phyloP scores from a whole-genome alignment of 306 rosid species.

The Macrotyloma uniflorum region DNA sequence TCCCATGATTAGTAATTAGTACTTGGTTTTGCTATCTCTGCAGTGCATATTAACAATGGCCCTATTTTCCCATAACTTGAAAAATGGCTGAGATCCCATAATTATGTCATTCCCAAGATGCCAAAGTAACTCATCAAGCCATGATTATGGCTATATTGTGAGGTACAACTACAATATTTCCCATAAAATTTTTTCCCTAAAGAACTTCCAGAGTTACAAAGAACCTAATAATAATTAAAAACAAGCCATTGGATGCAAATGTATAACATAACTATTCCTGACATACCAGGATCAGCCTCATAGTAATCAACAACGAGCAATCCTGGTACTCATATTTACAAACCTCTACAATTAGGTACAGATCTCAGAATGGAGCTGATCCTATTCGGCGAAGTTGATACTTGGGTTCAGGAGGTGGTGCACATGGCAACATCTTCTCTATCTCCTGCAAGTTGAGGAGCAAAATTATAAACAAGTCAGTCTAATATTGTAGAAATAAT shows the following conservation, averaged over 20 bases:
- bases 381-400: conserved; percentile 90
- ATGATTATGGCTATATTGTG: conserved; percentile 28
- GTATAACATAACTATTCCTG: conserved; percentile 39
- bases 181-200: conserved; percentile 7
- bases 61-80: neutral
- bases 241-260: conserved; percentile 37
- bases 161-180: conserved; percentile 39
- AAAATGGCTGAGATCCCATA: neutral
- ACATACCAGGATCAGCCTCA: conserved; percentile 35
- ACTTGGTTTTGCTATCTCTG: neutral
- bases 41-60: neutral
- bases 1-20: neutral
- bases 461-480: neutral
- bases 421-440: conserved; percentile 67
- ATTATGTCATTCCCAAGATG: neutral
- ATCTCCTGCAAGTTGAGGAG: conserved; percentile 65
- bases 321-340: conserved; percentile 42
- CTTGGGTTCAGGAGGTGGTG: conserved; percentile 82
- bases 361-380: conserved; percentile 73
- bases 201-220: conserved; percentile 23
- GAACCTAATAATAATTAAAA: conserved; percentile 33
- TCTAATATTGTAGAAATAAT: neutral
- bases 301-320: conserved; percentile 25
- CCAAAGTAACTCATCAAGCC: neutral
- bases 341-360: conserved; percentile 42